Percentiles rank a stretch among this genome's conserved stretches.
Conservation (phyloP, 2,329 filamentous ascomycete genomes). For the Botrytis elliptica region DNA sequence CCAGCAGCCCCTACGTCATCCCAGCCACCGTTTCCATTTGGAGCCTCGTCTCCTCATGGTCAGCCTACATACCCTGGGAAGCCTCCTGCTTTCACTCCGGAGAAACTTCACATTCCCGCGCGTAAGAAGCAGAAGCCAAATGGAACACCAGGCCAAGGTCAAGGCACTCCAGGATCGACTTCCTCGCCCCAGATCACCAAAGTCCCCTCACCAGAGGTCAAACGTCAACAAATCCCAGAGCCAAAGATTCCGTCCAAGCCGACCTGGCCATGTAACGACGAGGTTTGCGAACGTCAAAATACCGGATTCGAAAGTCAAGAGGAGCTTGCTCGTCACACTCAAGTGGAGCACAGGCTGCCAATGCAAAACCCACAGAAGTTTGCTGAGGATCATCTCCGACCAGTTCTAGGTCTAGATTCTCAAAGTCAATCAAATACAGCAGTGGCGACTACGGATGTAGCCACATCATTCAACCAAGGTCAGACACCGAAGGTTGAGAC, state of each 20-base stretch:
- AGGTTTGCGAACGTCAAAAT: slow-evolving; percentile 53
- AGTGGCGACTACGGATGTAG: slow-evolving; percentile 12
- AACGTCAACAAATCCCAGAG: slow-evolving; percentile 30
- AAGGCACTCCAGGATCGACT: slow-evolving; percentile 33
- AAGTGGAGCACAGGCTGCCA: slow-evolving; percentile 60
- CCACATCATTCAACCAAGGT: slow-evolving; percentile 40
- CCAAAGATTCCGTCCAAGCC: slow-evolving; percentile 31
- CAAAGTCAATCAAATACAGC: slow-evolving; percentile 44
- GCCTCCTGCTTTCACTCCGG: slow-evolving; percentile 50
- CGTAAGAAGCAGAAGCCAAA: slow-evolving; percentile 55
- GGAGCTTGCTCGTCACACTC: slow-evolving; percentile 51
- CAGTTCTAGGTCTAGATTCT: slow-evolving; percentile 51
- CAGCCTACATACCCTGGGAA: slow-evolving; percentile 51
- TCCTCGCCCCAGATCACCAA: slow-evolving; percentile 37
- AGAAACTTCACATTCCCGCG: slow-evolving; percentile 54
- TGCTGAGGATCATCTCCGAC: slow-evolving; percentile 49
- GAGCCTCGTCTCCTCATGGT: slow-evolving; percentile 56
- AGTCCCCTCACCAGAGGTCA: slow-evolving; percentile 34
- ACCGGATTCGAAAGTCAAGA: slow-evolving; percentile 55
- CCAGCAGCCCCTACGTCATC: slow-evolving; percentile 57
- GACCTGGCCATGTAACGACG: slow-evolving; percentile 48
- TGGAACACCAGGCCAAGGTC: slow-evolving; percentile 43
- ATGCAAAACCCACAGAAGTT: slow-evolving; percentile 55
- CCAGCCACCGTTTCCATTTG: slow-evolving; percentile 57
- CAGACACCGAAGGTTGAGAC: slow-evolving; percentile 46